Conservation (phyloP, 73 alveolate genomes). For the Blepharisma japonicum region DNA sequence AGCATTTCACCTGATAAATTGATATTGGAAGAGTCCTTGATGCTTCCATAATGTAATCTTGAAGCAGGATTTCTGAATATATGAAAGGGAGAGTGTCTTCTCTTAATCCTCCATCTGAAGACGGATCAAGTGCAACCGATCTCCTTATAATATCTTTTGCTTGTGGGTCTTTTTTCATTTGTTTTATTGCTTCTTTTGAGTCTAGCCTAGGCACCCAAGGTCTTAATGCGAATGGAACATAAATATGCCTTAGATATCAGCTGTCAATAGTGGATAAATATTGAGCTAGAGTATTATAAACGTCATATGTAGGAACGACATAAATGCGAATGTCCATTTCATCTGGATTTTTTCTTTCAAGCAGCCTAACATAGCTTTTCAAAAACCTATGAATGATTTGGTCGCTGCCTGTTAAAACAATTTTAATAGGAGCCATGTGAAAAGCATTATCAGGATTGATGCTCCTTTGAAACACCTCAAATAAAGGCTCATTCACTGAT, state of each 20-base stretch:
- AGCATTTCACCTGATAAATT: background rate
- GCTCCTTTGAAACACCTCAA: background rate
- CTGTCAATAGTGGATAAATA: slow-evolving; percentile 5
- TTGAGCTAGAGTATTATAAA: background rate
- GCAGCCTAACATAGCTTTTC: background rate
- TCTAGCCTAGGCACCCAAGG: slow-evolving; percentile 30
- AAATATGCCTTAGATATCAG: slow-evolving; percentile 5
- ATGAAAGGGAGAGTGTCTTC: background rate
- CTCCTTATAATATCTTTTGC: background rate
- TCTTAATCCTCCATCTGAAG: slow-evolving; percentile 6
- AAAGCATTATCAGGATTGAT: background rate
- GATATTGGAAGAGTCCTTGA: background rate
- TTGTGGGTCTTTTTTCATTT: background rate
- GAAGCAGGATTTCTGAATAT: background rate
- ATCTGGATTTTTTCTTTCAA: background rate
- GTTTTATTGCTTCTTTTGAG: background rate
- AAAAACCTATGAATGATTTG: slow-evolving; percentile 12
- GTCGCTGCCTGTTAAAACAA: slow-evolving; percentile 21
- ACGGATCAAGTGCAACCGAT: background rate
- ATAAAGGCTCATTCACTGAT: background rate
- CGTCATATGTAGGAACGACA: background rate
- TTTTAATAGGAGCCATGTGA: background rate
- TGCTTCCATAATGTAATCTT: slow-evolving; percentile 13
- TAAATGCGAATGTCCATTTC: background rate
- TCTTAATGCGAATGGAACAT: slow-evolving; percentile 13